phyloP scores from a whole-genome alignment of 306 rosid genomes.

The Comarum palustre region DNA sequence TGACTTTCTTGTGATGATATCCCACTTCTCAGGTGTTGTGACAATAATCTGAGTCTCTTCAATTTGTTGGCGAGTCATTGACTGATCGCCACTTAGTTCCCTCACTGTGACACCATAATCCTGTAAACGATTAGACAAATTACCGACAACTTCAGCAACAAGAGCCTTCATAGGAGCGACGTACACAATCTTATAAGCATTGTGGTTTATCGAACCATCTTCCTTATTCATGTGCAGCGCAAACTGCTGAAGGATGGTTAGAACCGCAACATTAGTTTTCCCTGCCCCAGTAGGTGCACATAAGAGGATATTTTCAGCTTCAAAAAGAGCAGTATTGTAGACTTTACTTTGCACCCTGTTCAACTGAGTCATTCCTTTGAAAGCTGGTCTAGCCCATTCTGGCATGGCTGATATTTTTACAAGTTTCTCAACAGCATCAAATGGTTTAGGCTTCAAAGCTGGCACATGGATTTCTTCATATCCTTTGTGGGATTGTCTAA shows the following conservation, averaged over 20 bases:
- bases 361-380: constrained; percentile 86
- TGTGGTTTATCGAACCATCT: constrained; percentile 77
- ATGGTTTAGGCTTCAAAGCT: constrained; percentile 66
- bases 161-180: constrained; percentile 99
- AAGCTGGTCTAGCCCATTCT: constrained; percentile 94
- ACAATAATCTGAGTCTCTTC: constrained; percentile 97
- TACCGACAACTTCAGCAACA: constrained; percentile 95
- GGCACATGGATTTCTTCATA: constrained; percentile 96
- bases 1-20: constrained; percentile 87
- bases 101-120: constrained; percentile 74
- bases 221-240: constrained; percentile 65
- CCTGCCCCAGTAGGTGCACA: constrained; percentile 99
- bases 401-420: constrained; percentile 81
- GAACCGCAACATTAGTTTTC: constrained; percentile 95
- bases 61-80: constrained; percentile 83
- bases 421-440: constrained; percentile 67
- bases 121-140: constrained; percentile 88
- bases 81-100: constrained; percentile 95
- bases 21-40: constrained; percentile 99
- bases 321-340: constrained; percentile 80
- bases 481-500: constrained; percentile 66
- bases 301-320: constrained; percentile 67
- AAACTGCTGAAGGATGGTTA: constrained; percentile 87
- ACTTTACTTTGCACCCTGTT: constrained; percentile 95
- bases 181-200: constrained; percentile 78